Percentiles rank a stretch among this genome's conserved stretches.
These are phyloP conservation scores for Pseudocohnilembus persalinus DNA, from an alignment of 169 alveolate genomes.

Conservation along the genomic window DNA sequence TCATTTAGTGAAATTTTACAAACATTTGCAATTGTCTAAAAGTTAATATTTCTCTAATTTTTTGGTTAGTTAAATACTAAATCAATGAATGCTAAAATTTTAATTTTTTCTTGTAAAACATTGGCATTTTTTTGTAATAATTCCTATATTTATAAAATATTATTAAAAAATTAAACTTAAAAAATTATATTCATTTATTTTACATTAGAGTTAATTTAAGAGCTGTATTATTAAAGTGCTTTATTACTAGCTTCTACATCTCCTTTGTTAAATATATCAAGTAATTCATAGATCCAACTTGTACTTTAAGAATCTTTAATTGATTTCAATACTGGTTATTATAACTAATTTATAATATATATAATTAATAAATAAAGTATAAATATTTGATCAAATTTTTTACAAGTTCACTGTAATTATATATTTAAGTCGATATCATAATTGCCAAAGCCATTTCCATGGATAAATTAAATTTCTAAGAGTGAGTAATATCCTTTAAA, in stretches of 20 bases:
- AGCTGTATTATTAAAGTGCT: not conserved
- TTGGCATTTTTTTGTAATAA: constrained; percentile 3
- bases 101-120: constrained; percentile 32
- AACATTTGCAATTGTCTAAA: constrained; percentile 18
- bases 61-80: constrained; percentile 44
- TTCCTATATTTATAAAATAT: constrained; percentile 7
- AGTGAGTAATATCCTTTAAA: constrained; percentile 9
- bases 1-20: constrained; percentile 19
- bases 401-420: constrained; percentile 46
- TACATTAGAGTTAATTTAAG: constrained; percentile 17
- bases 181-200: not conserved
- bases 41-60: constrained; percentile 32
- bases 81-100: constrained; percentile 49
- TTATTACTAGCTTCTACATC: constrained; percentile 11
- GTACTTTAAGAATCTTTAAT: constrained; percentile 25
- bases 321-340: constrained; percentile 35
- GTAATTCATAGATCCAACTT: constrained; percentile 32
- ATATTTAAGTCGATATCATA: constrained; percentile 40
- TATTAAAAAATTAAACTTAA: not conserved
- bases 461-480: constrained; percentile 14
- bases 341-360: not conserved
- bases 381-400: not conserved
- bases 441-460: constrained; percentile 46
- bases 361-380: not conserved
- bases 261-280: constrained; percentile 40